phyloP scores from a whole-genome alignment of 345 rosid species.

The Eucalyptus polybractea region DNA sequence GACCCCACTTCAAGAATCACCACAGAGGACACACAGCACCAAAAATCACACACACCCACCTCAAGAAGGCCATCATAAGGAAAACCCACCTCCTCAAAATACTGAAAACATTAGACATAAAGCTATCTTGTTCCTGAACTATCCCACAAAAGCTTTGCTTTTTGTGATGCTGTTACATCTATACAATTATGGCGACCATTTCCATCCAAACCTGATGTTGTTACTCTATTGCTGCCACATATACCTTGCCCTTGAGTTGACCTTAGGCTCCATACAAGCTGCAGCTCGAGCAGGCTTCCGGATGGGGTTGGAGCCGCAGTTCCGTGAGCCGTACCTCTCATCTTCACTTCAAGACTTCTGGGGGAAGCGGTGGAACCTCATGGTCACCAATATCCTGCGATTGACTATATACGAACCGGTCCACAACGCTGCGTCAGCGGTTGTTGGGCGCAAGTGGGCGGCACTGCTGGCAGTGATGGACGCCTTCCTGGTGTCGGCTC shows the following conservation, averaged over 20 bases:
- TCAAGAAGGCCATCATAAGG: neutral
- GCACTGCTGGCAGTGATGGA: slow-evolving; percentile 5
- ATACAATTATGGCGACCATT: neutral
- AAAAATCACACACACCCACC: neutral
- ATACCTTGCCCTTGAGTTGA: slow-evolving; percentile 4
- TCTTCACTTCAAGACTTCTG: slow-evolving; percentile 21
- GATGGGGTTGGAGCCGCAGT: slow-evolving; percentile 19
- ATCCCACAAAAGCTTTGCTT: neutral
- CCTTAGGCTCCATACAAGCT: neutral
- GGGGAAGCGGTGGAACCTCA: slow-evolving; percentile 20
- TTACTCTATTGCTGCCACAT: slow-evolving; percentile 2
- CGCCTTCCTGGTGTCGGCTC: slow-evolving; percentile 6
- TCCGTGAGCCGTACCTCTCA: slow-evolving; percentile 12
- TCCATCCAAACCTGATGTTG: neutral
- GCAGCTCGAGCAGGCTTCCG: neutral
- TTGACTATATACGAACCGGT: slow-evolving; percentile 11
- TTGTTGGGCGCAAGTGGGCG: slow-evolving; percentile 2
- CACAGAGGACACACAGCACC: neutral
- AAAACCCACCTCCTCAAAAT: neutral
- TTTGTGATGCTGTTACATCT: neutral
- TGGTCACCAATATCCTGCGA: slow-evolving; percentile 12
- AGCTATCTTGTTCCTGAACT: neutral
- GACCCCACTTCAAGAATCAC: neutral
- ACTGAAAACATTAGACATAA: neutral
- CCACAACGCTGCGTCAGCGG: neutral